Percentiles rank a stretch among this genome's conserved stretches.
These are phyloP conservation scores for Golubevia pallescens DNA, from an alignment of 1,284 basidiomycete genomes.

Conservation along the genomic window DNA sequence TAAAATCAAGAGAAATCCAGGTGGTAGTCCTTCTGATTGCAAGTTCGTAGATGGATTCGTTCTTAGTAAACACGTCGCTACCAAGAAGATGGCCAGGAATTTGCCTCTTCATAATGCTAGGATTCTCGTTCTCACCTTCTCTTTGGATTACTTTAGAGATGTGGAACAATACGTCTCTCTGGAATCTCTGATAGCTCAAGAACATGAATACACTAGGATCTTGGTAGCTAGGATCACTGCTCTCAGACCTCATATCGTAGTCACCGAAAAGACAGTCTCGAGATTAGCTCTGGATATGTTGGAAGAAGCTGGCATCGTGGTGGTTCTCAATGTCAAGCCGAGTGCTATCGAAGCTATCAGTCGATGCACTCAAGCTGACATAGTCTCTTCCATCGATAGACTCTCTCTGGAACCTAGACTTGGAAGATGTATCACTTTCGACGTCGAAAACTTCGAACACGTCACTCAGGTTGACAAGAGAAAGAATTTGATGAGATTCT, in stretches of 20 bases:
- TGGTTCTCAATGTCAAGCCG: conserved; percentile 86
- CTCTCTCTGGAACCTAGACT: conserved; percentile 86
- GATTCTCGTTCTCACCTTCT: conserved; percentile 94
- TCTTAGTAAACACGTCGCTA: conserved; percentile 96
- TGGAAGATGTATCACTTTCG: conserved; percentile 86
- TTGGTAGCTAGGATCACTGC: conserved; percentile 87
- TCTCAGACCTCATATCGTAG: conserved; percentile 86
- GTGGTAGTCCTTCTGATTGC: conserved; percentile 86
- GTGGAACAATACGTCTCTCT: conserved; percentile 94
- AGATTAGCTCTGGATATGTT: conserved; percentile 89
- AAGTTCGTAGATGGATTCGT: conserved; percentile 97
- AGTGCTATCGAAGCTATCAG: conserved; percentile 86
- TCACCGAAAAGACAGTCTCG: conserved; percentile 91
- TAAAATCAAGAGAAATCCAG: conserved; percentile 98
- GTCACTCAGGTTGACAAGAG: conserved; percentile 84
- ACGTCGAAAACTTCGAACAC: conserved; percentile 93
- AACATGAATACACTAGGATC: conserved; percentile 90
- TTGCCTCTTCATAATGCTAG: conserved; percentile 76
- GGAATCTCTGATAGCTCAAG: conserved; percentile 88
- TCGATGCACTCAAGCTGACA: conserved; percentile 91
- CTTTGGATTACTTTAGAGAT: conserved; percentile 90
- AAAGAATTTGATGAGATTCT: conserved; percentile 97
- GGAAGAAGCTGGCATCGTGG: conserved; percentile 83
- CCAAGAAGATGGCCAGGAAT: conserved; percentile 74
- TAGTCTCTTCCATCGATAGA: conserved; percentile 93